A percentile compares a stretch with the other conserved stretches of the same genome.
phyloP scores from a whole-genome alignment of 2,329 filamentous ascomycete species.

The Metarhizium brunneum region DNA sequence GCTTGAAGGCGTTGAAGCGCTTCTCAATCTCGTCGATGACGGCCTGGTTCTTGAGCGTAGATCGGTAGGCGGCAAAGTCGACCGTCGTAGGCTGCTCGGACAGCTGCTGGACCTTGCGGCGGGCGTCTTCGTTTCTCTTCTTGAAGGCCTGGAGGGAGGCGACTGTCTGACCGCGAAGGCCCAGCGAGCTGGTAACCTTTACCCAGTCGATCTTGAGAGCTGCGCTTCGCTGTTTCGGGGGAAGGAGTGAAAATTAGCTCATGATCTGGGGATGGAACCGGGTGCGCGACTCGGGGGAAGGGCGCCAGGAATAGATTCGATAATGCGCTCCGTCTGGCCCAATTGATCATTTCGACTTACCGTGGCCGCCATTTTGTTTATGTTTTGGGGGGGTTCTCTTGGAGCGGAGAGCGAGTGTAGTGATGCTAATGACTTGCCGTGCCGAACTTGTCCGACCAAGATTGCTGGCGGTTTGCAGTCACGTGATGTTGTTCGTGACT shows the following conservation, averaged over 20 bases:
- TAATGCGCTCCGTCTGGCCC: background rate
- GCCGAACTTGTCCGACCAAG: conserved; percentile 30
- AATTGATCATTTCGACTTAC: conserved; percentile 38
- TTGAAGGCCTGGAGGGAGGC: conserved; percentile 92
- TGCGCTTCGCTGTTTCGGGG: conserved; percentile 71
- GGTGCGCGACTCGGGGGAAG: background rate
- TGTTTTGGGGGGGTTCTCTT: conserved; percentile 32
- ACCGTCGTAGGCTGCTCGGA: conserved; percentile 76
- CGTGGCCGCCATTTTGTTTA: conserved; percentile 54
- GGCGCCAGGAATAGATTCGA: background rate
- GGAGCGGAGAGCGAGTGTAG: conserved; percentile 42
- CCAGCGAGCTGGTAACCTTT: conserved; percentile 88
- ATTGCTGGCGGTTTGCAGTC: conserved; percentile 14
- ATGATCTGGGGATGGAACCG: conserved; percentile 13
- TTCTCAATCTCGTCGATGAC: conserved; percentile 96
- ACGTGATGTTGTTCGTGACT: conserved; percentile 20
- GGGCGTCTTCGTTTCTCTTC: conserved; percentile 98
- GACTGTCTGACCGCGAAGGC: conserved; percentile 91
- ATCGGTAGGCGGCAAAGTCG: conserved; percentile 91
- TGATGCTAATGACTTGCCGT: conserved; percentile 35
- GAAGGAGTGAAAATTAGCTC: conserved; percentile 45
- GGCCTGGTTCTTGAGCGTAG: conserved; percentile 88
- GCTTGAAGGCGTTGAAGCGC: conserved; percentile 87
- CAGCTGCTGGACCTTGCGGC: conserved; percentile 81
- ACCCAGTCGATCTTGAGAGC: conserved; percentile 99